These are phyloP conservation scores for Eucalyptus tenuipes DNA, from an alignment of 345 rosid genomes.

Conservation along the genomic window DNA sequence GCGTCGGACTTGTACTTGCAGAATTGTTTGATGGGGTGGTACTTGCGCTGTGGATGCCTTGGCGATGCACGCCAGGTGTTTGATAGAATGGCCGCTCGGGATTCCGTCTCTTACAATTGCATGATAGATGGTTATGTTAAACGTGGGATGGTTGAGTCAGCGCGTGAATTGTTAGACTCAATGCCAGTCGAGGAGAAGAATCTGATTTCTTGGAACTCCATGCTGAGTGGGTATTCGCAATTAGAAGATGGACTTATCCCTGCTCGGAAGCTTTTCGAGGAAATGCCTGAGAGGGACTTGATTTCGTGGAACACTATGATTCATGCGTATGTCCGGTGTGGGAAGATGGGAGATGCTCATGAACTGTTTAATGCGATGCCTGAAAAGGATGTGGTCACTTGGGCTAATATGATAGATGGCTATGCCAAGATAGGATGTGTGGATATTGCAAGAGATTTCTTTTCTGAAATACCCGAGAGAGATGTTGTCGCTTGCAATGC, in stretches of 20 bases:
- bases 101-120: slow-evolving; percentile 32
- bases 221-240: slow-evolving; percentile 40
- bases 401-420: slow-evolving; percentile 34
- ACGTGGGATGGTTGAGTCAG: slow-evolving; percentile 29
- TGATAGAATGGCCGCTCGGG: slow-evolving; percentile 16
- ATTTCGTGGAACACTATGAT: slow-evolving; percentile 40
- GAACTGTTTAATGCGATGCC: slow-evolving; percentile 32
- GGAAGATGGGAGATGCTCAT: slow-evolving; percentile 25
- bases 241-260: slow-evolving; percentile 11
- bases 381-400: slow-evolving; percentile 18
- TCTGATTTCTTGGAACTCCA: slow-evolving; percentile 54
- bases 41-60: slow-evolving; percentile 5
- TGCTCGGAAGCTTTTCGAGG: slow-evolving; percentile 34
- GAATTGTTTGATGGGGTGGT: slow-evolving; percentile 23
- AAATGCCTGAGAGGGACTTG: slow-evolving; percentile 42
- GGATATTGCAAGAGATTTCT: slow-evolving; percentile 12
- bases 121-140: slow-evolving; percentile 44
- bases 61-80: slow-evolving; percentile 14
- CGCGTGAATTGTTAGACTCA: slow-evolving; percentile 26
- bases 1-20: slow-evolving; percentile 19
- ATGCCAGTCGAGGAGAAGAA: slow-evolving; percentile 33
- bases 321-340: slow-evolving; percentile 18
- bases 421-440: slow-evolving; percentile 22
- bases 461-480: slow-evolving; percentile 22
- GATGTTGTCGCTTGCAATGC: slow-evolving; percentile 33